Evolutionary conservation across 2,329 filamentous ascomycete species (phyloP), one percentile per base, ranked within the genome.

Genomic region (Hypoxylon sp.): DNA sequence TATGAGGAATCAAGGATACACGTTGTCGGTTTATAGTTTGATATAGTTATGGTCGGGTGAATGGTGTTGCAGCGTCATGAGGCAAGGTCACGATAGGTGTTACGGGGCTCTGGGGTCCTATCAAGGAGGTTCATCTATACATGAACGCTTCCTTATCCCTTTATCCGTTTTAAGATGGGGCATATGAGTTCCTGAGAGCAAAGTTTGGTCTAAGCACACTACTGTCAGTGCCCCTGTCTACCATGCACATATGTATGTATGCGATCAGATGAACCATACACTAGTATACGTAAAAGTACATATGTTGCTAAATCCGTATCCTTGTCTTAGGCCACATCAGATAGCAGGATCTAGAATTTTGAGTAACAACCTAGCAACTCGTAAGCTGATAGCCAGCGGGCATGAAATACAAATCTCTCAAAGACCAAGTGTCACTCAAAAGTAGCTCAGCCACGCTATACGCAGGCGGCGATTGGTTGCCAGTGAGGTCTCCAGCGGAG

Each of bases 391-490:
- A 22, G 8, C 40, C 17, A 44, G 8, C 40, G 8, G 10, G 3
- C 40, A n/a, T 42, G n/a, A 20, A 42, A 37, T 17, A 42, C 37
- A 42, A 42, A 42, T 42, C 14, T 17, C 37, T 42, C 37, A 42
- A 42, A 40, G 37, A 17, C 17, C 40, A 58, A 58, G 17, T 48
- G 8, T 37, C 31, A 49, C 13, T 31, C 48, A 63, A 56, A 40
- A 46, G 14, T n/a, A 64, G 48, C 64, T 63, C 55, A 63, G 64
- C 64, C 64, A 63, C 64, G 27, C 13, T 63, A 6, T 33, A 44
- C 48, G 61, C 27, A 35, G n/a, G 22, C 33, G 11, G 2, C 35
- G 27, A 60, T 60, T 67, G 59, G 64, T 27, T 42, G 13, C 35
- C 1, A 53, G 11, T 48, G 44, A 37, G 54, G 58, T 31, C 31